A percentile compares a stretch with the other conserved stretches of the same genome.
phyloP scores from a whole-genome alignment of 2,329 filamentous ascomycete genomes.

The Pseudocercospora crystallina region DNA sequence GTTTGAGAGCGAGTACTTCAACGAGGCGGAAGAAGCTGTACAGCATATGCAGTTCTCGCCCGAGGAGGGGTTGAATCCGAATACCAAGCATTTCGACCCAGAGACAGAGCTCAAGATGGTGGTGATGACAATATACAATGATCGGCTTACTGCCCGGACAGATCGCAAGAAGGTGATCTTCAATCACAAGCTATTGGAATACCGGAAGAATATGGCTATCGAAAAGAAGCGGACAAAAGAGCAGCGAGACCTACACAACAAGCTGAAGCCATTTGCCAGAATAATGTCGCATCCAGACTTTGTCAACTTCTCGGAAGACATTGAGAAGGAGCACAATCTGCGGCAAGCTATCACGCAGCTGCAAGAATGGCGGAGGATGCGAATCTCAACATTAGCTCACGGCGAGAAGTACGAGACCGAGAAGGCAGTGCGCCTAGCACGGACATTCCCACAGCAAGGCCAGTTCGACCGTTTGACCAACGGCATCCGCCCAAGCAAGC shows the following conservation, averaged over 20 bases:
- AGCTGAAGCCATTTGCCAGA: conserved; percentile 90
- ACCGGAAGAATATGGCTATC: conserved; percentile 80
- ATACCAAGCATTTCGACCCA: conserved; percentile 82
- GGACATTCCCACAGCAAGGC: conserved; percentile 42
- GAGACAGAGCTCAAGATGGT: conserved; percentile 98
- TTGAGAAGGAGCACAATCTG: conserved; percentile 88
- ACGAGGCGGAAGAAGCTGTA: conserved; percentile 96
- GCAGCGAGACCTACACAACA: conserved; percentile 85
- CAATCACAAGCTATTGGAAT: conserved; percentile 89
- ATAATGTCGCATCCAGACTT: conserved; percentile 97
- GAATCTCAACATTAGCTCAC: conserved; percentile 78
- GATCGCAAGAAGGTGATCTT: conserved; percentile 97
- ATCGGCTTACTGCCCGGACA: conserved; percentile 81
- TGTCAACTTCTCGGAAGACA: conserved; percentile 76
- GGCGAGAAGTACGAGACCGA: conserved; percentile 93
- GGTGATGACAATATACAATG: conserved; percentile 98
- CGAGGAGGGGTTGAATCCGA: conserved; percentile 84
- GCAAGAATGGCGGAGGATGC: conserved; percentile 87
- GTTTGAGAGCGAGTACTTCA: conserved; percentile 96
- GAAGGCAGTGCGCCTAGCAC: conserved; percentile 72
- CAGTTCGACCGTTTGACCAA: conserved; percentile 34
- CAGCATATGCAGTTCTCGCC: conserved; percentile 98
- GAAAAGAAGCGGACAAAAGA: conserved; percentile 98
- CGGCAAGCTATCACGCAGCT: conserved; percentile 85
- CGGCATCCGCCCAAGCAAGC: conserved; percentile 27